Conservation (phyloP, 768 basidiomycete genomes). For the Filobasidium wieringae region DNA sequence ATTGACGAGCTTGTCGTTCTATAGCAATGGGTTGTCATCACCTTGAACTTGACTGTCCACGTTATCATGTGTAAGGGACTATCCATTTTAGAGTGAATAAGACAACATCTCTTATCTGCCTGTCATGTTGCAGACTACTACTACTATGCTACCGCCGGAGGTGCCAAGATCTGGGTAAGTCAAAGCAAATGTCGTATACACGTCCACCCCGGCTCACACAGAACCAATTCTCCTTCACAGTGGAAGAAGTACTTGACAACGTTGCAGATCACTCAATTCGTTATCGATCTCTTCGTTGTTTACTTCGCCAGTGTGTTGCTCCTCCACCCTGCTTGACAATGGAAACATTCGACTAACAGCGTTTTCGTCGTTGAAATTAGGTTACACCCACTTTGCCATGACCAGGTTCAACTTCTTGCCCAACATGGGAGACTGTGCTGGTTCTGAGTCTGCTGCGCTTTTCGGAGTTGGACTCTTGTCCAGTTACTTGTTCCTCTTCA, state of each 20-base stretch:
- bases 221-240: conserved; percentile 42
- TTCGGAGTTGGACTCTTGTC: conserved; percentile 82
- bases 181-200: neutral
- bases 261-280: conserved; percentile 93
- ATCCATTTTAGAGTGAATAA: neutral
- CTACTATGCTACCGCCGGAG: conserved; percentile 96
- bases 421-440: conserved; percentile 68
- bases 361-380: conserved; percentile 19
- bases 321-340: conserved; percentile 19
- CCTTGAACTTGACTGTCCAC: conserved; percentile 80
- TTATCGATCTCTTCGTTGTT: conserved; percentile 78
- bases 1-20: conserved; percentile 1
- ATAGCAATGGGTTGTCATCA: conserved; percentile 95
- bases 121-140: conserved; percentile 90
- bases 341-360: conserved; percentile 2
- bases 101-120: neutral
- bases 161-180: conserved; percentile 83
- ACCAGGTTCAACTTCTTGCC: conserved; percentile 52
- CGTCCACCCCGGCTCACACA: too few relatives aligned
- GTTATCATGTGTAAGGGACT: conserved; percentile 82
- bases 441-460: conserved; percentile 73
- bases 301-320: conserved; percentile 66
- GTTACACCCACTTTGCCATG: conserved; percentile 70
- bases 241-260: conserved; percentile 98
- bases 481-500: conserved; percentile 84